These are phyloP conservation scores for Gautieria morchelliformis DNA, from an alignment of 768 basidiomycete genomes.

Conservation along the genomic window DNA sequence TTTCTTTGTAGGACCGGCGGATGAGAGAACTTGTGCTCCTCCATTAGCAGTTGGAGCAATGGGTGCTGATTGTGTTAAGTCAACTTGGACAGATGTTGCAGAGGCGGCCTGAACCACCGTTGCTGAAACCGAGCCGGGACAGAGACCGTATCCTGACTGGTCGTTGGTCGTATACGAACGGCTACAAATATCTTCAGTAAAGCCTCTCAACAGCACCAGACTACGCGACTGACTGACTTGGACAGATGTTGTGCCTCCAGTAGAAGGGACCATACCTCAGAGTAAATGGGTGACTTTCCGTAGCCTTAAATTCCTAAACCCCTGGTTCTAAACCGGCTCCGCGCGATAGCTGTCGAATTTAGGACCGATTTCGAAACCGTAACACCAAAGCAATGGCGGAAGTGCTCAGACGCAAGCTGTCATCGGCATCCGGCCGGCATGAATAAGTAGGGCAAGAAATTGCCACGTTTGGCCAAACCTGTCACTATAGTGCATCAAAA, in stretches of 20 bases:
- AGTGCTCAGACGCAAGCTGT: no score
- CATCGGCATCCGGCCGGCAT: no score
- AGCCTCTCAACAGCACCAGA: background rate
- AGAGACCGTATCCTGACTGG: slow-evolving; percentile 70
- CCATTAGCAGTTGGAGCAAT: slow-evolving; percentile 41
- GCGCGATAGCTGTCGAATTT: no score
- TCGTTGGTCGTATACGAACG: slow-evolving; percentile 83
- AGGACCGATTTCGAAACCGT: no score
- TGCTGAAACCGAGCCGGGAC: slow-evolving; percentile 92
- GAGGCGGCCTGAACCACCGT: slow-evolving; percentile 74
- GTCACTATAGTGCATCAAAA: no score
- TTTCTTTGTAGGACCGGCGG: slow-evolving; percentile 51
- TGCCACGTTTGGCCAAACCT: no score
- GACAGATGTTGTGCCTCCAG: slow-evolving; percentile 58
- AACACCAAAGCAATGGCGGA: no score
- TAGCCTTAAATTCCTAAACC: no score
- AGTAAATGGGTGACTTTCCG: no score
- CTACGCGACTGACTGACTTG: slow-evolving; percentile 74
- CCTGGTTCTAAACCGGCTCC: no score
- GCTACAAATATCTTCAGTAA: slow-evolving; percentile 34
- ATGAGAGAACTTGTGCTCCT: slow-evolving; percentile 31
- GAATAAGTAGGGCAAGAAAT: no score
- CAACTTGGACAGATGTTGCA: slow-evolving; percentile 72
- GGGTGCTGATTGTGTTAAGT: slow-evolving; percentile 48
- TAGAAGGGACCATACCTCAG: slow-evolving; percentile 5